phyloP scores from a whole-genome alignment of 176 grass and related monocot species.

The Oryza meyeriana region DNA sequence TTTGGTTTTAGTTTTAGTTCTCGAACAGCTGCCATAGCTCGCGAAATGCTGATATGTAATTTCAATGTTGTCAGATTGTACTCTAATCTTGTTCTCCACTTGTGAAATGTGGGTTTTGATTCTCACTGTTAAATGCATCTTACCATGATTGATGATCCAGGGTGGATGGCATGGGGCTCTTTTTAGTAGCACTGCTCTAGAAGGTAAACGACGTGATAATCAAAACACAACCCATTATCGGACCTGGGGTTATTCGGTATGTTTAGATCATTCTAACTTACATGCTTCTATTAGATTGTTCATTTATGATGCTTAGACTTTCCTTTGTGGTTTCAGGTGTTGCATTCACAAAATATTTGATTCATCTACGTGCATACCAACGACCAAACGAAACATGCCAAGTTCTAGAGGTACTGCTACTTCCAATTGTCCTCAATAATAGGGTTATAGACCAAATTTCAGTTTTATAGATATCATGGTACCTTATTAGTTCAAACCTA shows the following conservation, averaged over 20 bases:
- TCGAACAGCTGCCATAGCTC: not conserved
- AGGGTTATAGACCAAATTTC: not conserved
- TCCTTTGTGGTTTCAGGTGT: constrained; percentile 54
- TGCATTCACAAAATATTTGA: constrained; percentile 89
- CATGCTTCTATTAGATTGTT: no score
- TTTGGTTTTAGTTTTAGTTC: constrained; percentile 22
- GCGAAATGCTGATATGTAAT: constrained; percentile 20
- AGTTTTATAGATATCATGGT: constrained; percentile 27
- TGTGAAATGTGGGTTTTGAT: not conserved
- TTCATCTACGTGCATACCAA: constrained; percentile 85
- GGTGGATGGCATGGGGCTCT: not conserved
- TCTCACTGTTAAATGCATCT: constrained; percentile 16
- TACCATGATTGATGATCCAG: constrained; percentile 4
- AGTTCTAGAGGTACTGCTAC: constrained; percentile 62
- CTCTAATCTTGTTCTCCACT: not conserved
- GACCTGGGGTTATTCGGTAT: no score
- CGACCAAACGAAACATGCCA: constrained; percentile 72
- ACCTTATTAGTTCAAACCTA: not conserved
- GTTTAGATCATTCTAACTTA: no score
- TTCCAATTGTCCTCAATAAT: not conserved
- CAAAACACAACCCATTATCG: no score
- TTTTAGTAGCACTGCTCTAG: not conserved
- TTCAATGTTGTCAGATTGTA: not conserved
- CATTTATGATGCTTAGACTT: constrained; percentile 25
- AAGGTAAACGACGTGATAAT: no score